Evolutionary conservation across 2,329 filamentous ascomycete genomes (phyloP), one percentile per base, ranked within the genome.

Genomic region (Neopestalotiopsis clavispora): DNA sequence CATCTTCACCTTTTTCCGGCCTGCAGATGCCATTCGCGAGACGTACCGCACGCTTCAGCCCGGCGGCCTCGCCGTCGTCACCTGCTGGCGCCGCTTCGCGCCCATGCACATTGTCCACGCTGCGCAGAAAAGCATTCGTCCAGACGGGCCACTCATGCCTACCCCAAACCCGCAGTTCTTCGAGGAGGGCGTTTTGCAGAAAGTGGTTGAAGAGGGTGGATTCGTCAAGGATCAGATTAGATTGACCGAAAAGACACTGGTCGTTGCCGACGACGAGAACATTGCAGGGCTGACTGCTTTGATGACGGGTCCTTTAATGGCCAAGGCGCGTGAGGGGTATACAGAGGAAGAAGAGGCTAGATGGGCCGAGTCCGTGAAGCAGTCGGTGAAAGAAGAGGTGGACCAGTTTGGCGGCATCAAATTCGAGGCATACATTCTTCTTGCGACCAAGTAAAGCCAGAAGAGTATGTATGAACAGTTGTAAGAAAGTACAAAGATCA

Each of bases 291-390:
- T 78, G 64, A 76, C 72, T 56, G 69, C 67, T 66, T 71, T 78
- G 42, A 76, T 76, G 72, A 71, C 73, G 32, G 75, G 76, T 57
- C 74, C 74, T 12, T 72, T 78, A 73, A 77, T 77, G 73, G 59
- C 13, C 32, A 75, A 71, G 71, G 76, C 76, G 30, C 74, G 75
- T 13, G 72, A 75, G 59, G 76, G 74, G 34, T 76, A 73, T 69
- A 76, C 72, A 9, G 67, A 68, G 69, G 71, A 73, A 49, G 71
- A 76, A 65, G 64, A 75, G 67, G 71, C 69, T 65, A 72, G 61
- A 65, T 76, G 74, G 75, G 62, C 13, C 66, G 73, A 73, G 34
- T 20, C 71, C 66, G 66, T 76, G n/a, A 59, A 20, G 2, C 68
- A 74, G 70, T 70, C 72, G 4, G 71, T 76, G 58, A 72, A 72